phyloP scores from a whole-genome alignment of 345 rosid species.

The Nephelium lappaceum region DNA sequence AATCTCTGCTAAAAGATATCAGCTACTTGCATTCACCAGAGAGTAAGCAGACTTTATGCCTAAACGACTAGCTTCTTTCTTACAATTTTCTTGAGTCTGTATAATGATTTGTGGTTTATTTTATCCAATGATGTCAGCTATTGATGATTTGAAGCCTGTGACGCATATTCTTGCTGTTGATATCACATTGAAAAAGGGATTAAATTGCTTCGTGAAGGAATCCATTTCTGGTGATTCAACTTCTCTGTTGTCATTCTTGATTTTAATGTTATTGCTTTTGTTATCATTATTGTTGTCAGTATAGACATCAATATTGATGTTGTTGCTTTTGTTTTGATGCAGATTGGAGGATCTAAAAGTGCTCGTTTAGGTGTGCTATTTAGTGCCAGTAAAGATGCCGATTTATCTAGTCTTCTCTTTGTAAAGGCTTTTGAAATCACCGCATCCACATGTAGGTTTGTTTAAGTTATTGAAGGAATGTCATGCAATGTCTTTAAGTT shows the following conservation, averaged over 20 bases:
- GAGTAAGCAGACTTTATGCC: slow-evolving; percentile 56
- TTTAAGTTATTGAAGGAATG: too few species aligned
- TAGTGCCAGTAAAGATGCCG: slow-evolving; percentile 51
- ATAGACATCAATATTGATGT: too few species aligned
- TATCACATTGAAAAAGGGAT: slow-evolving; percentile 69
- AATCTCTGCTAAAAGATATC: slow-evolving; percentile 61
- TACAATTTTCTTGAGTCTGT: slow-evolving; percentile 24
- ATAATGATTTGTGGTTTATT: slow-evolving; percentile 22
- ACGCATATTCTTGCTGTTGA: slow-evolving; percentile 95
- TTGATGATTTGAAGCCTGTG: slow-evolving; percentile 88
- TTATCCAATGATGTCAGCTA: slow-evolving; percentile 51
- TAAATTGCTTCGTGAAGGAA: slow-evolving; percentile 85
- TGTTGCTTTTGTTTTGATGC: slow-evolving; percentile 36
- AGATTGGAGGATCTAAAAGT: slow-evolving; percentile 80
- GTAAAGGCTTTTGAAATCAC: slow-evolving; percentile 69
- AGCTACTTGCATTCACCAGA: slow-evolving; percentile 84
- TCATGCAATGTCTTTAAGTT: not conserved
- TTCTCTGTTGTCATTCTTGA: slow-evolving; percentile 3
- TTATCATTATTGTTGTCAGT: not conserved
- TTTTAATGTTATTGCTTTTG: not conserved
- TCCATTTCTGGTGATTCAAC: slow-evolving; percentile 70
- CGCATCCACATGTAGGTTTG: too few species aligned
- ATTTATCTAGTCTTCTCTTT: slow-evolving; percentile 61
- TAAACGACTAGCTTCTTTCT: slow-evolving; percentile 11
- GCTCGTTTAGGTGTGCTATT: slow-evolving; percentile 86